Conservation (phyloP, 148 eudicot species). For the Fallopia convolvulus region DNA sequence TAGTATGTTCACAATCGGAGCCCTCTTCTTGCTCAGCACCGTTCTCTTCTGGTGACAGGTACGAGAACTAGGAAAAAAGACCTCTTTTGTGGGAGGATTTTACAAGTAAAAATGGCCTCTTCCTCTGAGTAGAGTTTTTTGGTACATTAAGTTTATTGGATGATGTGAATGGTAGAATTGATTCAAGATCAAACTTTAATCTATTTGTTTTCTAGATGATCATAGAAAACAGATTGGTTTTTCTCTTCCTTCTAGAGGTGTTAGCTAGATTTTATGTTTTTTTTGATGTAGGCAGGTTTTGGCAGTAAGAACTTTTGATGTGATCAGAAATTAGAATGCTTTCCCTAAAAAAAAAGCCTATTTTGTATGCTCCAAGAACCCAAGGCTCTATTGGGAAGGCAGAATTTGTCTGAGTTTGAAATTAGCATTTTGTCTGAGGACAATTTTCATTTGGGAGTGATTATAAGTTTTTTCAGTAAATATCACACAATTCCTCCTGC, state of each 20-base stretch:
- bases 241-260: neutral
- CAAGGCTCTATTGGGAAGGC: neutral
- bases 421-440: neutral
- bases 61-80: neutral
- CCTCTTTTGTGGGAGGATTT: neutral
- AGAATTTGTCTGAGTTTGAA: neutral
- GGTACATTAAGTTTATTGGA: neutral
- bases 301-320: neutral
- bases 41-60: neutral
- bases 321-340: neutral
- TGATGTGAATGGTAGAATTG: conserved; percentile 4
- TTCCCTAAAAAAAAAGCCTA: conserved; percentile 6
- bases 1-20: neutral
- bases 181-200: neutral
- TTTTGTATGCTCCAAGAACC: neutral
- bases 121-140: neutral
- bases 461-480: too few relatives aligned
- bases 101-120: neutral
- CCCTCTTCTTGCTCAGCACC: neutral
- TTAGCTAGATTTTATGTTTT: neutral
- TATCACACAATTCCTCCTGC: too few relatives aligned
- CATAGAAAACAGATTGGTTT: neutral
- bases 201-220: conserved; percentile 7
- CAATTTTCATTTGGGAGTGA: neutral
- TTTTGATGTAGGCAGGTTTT: conserved; percentile 3